Base-by-base conservation (phyloP, 352 stramenopile species). In the Pythium rishiriense region DNA sequence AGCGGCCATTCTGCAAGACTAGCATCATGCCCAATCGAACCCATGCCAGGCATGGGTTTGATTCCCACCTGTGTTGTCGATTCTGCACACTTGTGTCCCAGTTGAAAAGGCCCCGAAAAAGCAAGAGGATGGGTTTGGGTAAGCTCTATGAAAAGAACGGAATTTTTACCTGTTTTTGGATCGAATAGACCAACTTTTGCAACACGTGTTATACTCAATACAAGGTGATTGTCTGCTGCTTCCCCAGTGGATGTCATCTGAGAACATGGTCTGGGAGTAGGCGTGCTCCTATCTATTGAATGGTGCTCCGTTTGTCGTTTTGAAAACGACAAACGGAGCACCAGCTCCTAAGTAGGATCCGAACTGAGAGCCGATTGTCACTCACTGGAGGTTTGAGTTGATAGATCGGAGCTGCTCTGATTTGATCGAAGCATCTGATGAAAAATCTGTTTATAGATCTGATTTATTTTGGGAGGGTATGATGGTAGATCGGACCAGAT, bases 301-400 rank as follows among this genome's bases (percentile, higher is more conserved):
- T 55, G 48, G 24, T 41, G 48, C 48, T 55, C 48, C 48, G 48
- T n/a, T 55, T 37, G 48, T 55, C 48, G 48, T 41, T 41, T 41
- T 55, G 11, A 55, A 55, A 55, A 55, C 48, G 48, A 55, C 48
- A 55, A 55, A 24, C 29, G 48, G 48, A 41, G 48, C 25, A 41
- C 19, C 3, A 35, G n/a, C 48, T 55, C 48, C 25, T 55, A 55
- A 9, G 5, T 55, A 39, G 48, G 26, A 55, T 10, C 48, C 21
- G 25, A 55, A 21, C 48, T 55, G 48, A 5, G 12, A 4, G 4
- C 14, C 7, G 26, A 25, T 21, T 41, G 48, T 37, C 48, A 55
- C 26, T 55, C 14, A 15, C 4, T 7, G 12, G 48, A 55, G 48
- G 48, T 37, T 17, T 19, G 19, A 55, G 26, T 3, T 35, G 25